These are phyloP conservation scores for Dictyostelium capitatum DNA, from an alignment of 78 protist genomes.

Conservation along the genomic window DNA sequence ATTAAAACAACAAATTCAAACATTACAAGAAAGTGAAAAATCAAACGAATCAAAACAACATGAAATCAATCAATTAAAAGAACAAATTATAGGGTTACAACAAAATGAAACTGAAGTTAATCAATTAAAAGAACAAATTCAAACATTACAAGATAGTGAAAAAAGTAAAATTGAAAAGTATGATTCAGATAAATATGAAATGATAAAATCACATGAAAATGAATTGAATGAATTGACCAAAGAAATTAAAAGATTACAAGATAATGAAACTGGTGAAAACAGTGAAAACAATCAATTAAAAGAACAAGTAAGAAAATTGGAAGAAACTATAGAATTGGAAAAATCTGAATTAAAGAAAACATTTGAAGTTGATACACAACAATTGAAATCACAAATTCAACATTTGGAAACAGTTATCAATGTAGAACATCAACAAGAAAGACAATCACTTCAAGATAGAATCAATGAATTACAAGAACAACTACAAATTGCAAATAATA, in stretches of 20 bases:
- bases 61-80: not conserved
- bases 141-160: too few relatives aligned
- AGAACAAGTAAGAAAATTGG: not conserved
- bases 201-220: not conserved
- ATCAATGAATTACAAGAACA: not conserved
- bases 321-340: not conserved
- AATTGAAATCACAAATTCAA: not conserved
- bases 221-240: not conserved
- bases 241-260: not conserved
- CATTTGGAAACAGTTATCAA: not conserved
- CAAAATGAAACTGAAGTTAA: not conserved
- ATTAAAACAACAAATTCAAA: not conserved
- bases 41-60: not conserved
- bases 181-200: too few relatives aligned
- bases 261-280: not conserved
- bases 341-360: not conserved
- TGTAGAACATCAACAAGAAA: not conserved
- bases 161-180: too few relatives aligned
- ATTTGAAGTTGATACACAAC: not conserved
- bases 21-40: too few relatives aligned
- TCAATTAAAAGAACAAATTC: not conserved
- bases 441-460: not conserved
- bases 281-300: conserved; percentile 1
- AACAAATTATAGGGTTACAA: not conserved
- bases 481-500: not conserved